Evolutionary conservation across 1,139 yeast species (phyloP).

Genomic region (Pichia sp.): DNA sequence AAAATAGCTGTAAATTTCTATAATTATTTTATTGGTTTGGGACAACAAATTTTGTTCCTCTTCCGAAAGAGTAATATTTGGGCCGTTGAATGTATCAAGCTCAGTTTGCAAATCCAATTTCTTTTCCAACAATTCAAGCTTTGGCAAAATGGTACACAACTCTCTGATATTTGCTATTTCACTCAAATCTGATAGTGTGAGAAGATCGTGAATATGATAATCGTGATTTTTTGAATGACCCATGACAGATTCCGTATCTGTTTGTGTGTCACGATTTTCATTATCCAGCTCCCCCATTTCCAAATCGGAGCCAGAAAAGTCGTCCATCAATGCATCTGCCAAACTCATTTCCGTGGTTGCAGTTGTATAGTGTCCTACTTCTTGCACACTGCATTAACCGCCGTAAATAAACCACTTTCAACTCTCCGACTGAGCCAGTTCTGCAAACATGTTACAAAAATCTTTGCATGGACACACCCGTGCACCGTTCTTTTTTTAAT

Average conservation of each 20-base stretch:
- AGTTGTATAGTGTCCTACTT: no score
- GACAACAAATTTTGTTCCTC: conserved; percentile 36
- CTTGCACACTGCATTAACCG: no score
- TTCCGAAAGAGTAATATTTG: neutral
- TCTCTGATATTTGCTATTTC: conserved; percentile 8
- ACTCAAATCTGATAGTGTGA: conserved; percentile 11
- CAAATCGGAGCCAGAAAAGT: conserved; percentile 16
- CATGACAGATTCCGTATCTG: neutral
- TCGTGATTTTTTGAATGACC: neutral
- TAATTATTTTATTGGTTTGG: conserved; percentile 50
- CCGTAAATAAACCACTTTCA: no score
- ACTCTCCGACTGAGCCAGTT: no score
- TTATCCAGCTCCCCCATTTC: neutral
- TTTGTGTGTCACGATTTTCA: neutral
- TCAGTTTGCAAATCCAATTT: conserved; percentile 23
- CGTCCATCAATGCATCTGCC: conserved; percentile 24
- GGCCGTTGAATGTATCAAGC: neutral
- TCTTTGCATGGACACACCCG: neutral
- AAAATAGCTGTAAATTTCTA: conserved; percentile 54
- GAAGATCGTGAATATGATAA: conserved; percentile 7
- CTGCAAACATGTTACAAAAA: neutral
- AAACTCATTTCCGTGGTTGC: conserved; percentile 17
- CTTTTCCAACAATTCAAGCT: conserved; percentile 19
- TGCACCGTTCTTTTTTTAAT: neutral
- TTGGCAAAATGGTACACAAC: conserved; percentile 24